These are phyloP conservation scores for Strobilomyces confusus DNA, from an alignment of 768 basidiomycete species.

Conservation along the genomic window DNA sequence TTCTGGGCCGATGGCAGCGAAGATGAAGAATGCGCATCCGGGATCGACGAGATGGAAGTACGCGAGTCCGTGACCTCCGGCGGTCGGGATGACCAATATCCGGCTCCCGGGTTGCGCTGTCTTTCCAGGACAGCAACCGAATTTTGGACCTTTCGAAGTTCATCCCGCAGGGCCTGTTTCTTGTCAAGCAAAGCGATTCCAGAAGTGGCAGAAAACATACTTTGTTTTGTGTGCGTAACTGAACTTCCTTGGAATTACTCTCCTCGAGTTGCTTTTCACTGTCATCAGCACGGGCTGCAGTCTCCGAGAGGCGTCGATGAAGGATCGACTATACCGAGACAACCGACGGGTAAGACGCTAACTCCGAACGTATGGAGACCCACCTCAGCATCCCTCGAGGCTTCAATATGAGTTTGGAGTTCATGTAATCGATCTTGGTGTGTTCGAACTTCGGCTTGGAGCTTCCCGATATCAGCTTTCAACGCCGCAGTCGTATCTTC, in stretches of 20 bases:
- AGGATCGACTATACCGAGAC: constrained; percentile 37
- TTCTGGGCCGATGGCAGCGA: constrained; percentile 36
- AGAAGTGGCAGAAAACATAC: constrained; percentile 36
- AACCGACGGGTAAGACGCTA: background rate
- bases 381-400: constrained; percentile 62
- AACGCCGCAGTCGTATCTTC: constrained; percentile 48
- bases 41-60: constrained; percentile 40
- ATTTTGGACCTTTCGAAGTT: constrained; percentile 92
- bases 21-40: constrained; percentile 36
- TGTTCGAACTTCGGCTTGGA: constrained; percentile 44
- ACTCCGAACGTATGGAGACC: constrained; percentile 10
- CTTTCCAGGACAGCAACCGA: constrained; percentile 86
- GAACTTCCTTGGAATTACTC: constrained; percentile 59
- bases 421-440: constrained; percentile 55
- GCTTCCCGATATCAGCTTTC: constrained; percentile 50
- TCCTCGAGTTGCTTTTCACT: constrained; percentile 76
- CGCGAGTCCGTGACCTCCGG: constrained; percentile 33
- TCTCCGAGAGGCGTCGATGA: constrained; percentile 46
- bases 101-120: constrained; percentile 90
- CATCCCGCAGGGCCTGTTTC: constrained; percentile 82
- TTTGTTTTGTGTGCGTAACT: constrained; percentile 75
- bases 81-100: constrained; percentile 77
- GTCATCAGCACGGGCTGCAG: constrained; percentile 42
- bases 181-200: constrained; percentile 4
- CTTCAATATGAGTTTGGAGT: constrained; percentile 45